Conservation (phyloP, 1,139 yeast genomes). For the Geotrichum histeridarum region DNA sequence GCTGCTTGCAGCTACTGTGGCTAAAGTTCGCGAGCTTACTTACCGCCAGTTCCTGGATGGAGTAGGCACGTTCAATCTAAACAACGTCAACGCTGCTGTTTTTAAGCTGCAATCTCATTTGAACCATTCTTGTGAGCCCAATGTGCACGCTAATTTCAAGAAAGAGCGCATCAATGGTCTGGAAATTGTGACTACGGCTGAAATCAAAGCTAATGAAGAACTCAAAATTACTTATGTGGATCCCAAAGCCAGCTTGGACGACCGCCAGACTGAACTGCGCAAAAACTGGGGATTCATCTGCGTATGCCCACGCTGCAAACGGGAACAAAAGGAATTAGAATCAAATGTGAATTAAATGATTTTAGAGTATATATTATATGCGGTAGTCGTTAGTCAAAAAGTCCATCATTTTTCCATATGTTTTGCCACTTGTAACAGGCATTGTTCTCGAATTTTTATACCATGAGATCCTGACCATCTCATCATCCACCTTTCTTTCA, state of each 20-base stretch:
- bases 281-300: conserved; percentile 87
- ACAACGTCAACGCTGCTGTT: conserved; percentile 56
- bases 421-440: too few relatives aligned
- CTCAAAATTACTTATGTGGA: conserved; percentile 66
- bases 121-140: conserved; percentile 75
- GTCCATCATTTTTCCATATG: neutral
- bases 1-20: conserved; percentile 50
- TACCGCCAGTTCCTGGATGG: conserved; percentile 55
- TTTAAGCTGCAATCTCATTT: conserved; percentile 63
- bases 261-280: conserved; percentile 61
- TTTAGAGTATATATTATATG: too few relatives aligned
- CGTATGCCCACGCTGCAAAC: conserved; percentile 58
- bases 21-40: conserved; percentile 40
- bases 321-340: conserved; percentile 42
- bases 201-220: conserved; percentile 62
- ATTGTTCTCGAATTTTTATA: too few relatives aligned
- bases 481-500: neutral
- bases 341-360: neutral
- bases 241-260: conserved; percentile 56
- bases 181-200: conserved; percentile 54
- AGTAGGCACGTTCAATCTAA: conserved; percentile 70
- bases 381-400: too few relatives aligned
- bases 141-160: conserved; percentile 50
- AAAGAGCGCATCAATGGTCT: conserved; percentile 43
- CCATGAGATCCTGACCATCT: too few relatives aligned